A percentile compares a stretch with the other conserved stretches of the same genome.
Evolutionary conservation across 495 filamentous ascomycete species (phyloP).

Genomic region (Xylaria telfairii): DNA sequence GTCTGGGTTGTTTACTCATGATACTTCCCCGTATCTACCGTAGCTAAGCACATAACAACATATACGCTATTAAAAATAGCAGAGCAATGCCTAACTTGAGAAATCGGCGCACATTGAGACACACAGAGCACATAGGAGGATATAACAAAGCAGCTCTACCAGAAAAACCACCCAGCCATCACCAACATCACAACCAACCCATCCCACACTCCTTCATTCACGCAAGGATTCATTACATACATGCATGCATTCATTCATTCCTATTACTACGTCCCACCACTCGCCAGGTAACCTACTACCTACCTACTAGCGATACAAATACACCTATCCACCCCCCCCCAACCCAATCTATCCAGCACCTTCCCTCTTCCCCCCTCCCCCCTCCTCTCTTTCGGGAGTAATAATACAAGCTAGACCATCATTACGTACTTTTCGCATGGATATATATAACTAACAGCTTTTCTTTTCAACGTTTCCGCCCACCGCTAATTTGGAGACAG

Average conservation of each 20-base stretch:
- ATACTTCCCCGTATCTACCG: too few species aligned
- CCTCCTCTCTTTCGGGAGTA: too few species aligned
- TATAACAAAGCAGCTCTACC: too few species aligned
- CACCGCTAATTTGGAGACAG: background rate
- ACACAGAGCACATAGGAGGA: too few species aligned
- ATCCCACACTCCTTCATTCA: too few species aligned
- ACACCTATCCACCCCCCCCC: background rate
- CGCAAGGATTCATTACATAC: background rate
- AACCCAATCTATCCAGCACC: background rate
- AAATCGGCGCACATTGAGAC: too few species aligned
- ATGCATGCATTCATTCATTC: background rate
- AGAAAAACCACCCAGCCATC: too few species aligned
- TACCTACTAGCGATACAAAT: background rate
- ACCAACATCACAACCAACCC: too few species aligned
- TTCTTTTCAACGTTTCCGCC: background rate
- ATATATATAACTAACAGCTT: background rate
- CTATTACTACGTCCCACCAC: background rate
- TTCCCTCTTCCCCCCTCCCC: background rate
- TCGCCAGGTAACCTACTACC: background rate
- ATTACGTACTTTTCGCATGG: conserved; percentile 3
- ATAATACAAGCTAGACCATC: background rate
- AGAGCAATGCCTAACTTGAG: too few species aligned
- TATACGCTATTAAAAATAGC: too few species aligned
- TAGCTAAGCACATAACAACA: too few species aligned
- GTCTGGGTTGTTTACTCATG: too few species aligned